Conservation (phyloP, 2,329 filamentous ascomycete species). For the Ampelomyces quisqualis region DNA sequence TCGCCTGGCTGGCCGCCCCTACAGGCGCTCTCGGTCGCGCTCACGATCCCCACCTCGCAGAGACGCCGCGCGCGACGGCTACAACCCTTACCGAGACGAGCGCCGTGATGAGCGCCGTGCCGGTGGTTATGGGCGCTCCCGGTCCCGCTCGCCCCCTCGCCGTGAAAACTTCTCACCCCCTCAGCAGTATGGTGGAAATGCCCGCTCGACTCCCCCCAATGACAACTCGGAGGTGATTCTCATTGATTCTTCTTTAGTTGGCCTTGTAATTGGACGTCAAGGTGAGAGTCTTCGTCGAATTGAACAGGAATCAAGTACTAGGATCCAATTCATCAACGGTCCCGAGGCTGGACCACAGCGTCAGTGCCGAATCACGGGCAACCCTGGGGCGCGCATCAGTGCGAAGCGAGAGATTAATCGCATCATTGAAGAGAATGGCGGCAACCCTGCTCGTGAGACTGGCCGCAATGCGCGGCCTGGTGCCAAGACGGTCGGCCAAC, state of each 20-base stretch:
- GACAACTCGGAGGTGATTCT: constrained; percentile 79
- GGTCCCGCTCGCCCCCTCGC: constrained; percentile 69
- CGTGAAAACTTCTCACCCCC: constrained; percentile 62
- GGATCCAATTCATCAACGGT: constrained; percentile 84
- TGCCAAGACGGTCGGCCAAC: constrained; percentile 41
- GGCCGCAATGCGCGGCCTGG: constrained; percentile 44
- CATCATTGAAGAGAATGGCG: constrained; percentile 83
- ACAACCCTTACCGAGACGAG: constrained; percentile 84
- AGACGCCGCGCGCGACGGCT: constrained; percentile 71
- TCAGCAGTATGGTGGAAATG: constrained; percentile 53
- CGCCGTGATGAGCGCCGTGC: constrained; percentile 65
- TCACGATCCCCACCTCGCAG: constrained; percentile 60
- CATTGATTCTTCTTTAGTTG: constrained; percentile 83
- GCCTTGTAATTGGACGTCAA: constrained; percentile 85
- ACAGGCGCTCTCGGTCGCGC: constrained; percentile 70
- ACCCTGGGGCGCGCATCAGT: constrained; percentile 67
- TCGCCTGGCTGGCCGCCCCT: constrained; percentile 56
- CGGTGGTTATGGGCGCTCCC: constrained; percentile 65
- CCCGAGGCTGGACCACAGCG: constrained; percentile 72
- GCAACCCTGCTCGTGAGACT: constrained; percentile 48
- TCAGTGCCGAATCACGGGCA: constrained; percentile 83
- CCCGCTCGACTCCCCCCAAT: constrained; percentile 62
- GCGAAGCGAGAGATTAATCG: constrained; percentile 81
- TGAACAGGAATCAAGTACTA: constrained; percentile 76
- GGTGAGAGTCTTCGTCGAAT: constrained; percentile 86